Evolutionary conservation across 1,284 basidiomycete species (phyloP).

Genomic region (Xanthoconium separans): DNA sequence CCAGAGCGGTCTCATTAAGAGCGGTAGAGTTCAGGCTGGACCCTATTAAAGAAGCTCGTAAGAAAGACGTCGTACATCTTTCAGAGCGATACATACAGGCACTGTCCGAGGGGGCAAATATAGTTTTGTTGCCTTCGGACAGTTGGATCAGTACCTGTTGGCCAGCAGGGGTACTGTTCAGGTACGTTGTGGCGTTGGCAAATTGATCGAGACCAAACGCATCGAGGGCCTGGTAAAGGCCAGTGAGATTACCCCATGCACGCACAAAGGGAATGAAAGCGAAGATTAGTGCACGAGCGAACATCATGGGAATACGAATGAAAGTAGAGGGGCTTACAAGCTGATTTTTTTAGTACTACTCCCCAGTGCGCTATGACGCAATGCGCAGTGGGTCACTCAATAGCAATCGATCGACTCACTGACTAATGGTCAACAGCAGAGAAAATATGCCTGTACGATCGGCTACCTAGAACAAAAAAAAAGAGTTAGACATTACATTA

Average conservation of each 20-base stretch:
- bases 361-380: slow-evolving; percentile 25
- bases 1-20: slow-evolving; percentile 37
- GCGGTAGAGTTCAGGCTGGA: slow-evolving; percentile 11
- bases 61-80: background rate
- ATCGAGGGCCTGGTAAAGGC: slow-evolving; percentile 36
- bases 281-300: slow-evolving; percentile 6
- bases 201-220: slow-evolving; percentile 41
- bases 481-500: too few relatives aligned
- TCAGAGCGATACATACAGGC: slow-evolving; percentile 38
- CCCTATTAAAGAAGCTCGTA: slow-evolving; percentile 4
- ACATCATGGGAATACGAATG: slow-evolving; percentile 15
- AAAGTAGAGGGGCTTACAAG: background rate
- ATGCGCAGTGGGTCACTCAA: slow-evolving; percentile 22
- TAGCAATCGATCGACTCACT: background rate
- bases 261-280: slow-evolving; percentile 14
- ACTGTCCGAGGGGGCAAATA: slow-evolving; percentile 51
- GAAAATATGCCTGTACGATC: background rate
- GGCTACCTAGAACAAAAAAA: background rate
- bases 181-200: slow-evolving; percentile 29
- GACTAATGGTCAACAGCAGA: background rate
- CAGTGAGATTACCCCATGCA: slow-evolving; percentile 29
- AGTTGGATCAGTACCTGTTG: slow-evolving; percentile 43
- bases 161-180: slow-evolving; percentile 46
- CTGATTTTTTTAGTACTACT: background rate
- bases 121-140: slow-evolving; percentile 37